These are phyloP conservation scores for Monosporascus sp. DNA, from an alignment of 2,329 filamentous ascomycete species.

Conservation along the genomic window DNA sequence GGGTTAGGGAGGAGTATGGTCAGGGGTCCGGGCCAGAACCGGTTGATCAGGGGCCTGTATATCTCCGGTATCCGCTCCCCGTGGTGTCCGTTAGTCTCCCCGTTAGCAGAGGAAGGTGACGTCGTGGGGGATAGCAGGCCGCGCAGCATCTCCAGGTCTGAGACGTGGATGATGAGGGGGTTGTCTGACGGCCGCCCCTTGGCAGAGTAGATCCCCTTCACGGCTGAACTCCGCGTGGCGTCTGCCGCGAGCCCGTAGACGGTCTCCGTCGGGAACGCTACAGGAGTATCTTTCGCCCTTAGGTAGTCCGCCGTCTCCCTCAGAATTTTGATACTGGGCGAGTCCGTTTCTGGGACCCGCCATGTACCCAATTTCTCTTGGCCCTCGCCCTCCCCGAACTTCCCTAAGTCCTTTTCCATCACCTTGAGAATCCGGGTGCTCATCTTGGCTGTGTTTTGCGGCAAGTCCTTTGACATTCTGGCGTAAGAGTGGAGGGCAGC, in stretches of 20 bases:
- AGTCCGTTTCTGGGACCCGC: constrained; percentile 18
- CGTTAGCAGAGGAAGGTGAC: constrained; percentile 9
- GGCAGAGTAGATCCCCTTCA: constrained; percentile 85
- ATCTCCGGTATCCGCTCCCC: constrained; percentile 57
- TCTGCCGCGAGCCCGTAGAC: constrained; percentile 97
- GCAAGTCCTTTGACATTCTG: constrained; percentile 25
- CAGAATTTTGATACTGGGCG: constrained; percentile 34
- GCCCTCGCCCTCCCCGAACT: constrained; percentile 17
- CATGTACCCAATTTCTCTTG: constrained; percentile 20
- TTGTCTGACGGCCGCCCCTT: constrained; percentile 93
- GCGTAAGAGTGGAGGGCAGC: constrained; percentile 20
- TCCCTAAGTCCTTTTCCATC: constrained; percentile 15
- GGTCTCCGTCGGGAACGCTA: constrained; percentile 95
- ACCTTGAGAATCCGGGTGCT: constrained; percentile 21
- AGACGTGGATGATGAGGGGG: constrained; percentile 88
- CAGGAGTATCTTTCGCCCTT: constrained; percentile 62
- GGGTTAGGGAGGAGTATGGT: constrained; percentile 85
- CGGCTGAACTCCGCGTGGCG: constrained; percentile 76
- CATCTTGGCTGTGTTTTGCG: constrained; percentile 5
- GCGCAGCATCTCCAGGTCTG: constrained; percentile 72
- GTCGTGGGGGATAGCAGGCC: constrained; percentile 42
- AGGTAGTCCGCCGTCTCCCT: constrained; percentile 62
- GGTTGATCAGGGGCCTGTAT: constrained; percentile 70
- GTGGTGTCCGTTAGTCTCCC: constrained; percentile 15
- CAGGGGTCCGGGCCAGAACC: constrained; percentile 91